Conservation (phyloP, 352 stramenopile genomes). For the Globisporangium ultimum region DNA sequence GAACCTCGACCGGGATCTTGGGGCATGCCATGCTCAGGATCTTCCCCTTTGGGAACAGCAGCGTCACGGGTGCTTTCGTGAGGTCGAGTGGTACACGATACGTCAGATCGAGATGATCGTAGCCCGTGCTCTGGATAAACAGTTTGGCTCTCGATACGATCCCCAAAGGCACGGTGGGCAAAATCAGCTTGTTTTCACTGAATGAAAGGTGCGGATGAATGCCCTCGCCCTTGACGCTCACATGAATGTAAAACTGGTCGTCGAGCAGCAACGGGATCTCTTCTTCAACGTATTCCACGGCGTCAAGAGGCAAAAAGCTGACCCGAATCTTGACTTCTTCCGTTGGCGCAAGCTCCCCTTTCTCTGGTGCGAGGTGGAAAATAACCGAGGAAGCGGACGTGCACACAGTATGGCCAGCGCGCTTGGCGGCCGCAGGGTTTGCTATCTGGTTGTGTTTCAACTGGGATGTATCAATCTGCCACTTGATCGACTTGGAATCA, state of each 20-base stretch:
- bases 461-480: constrained; percentile 72
- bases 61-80: constrained; percentile 68
- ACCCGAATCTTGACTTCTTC: constrained; percentile 80
- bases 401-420: constrained; percentile 24
- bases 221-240: constrained; percentile 76
- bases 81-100: constrained; percentile 78
- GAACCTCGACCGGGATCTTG: constrained; percentile 81
- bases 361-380: constrained; percentile 81
- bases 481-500: constrained; percentile 53
- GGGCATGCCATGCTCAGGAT: constrained; percentile 81
- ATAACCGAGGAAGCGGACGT: constrained; percentile 34
- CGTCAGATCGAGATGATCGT: constrained; percentile 88
- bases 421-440: constrained; percentile 22
- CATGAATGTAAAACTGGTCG: constrained; percentile 74
- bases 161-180: constrained; percentile 89
- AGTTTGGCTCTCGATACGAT: constrained; percentile 64
- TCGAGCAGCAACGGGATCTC: constrained; percentile 73
- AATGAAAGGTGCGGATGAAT: constrained; percentile 93
- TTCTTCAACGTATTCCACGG: constrained; percentile 72
- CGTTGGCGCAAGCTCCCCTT: constrained; percentile 69
- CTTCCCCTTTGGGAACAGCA: constrained; percentile 89
- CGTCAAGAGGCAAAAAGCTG: constrained; percentile 83
- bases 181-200: constrained; percentile 70
- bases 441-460: constrained; percentile 20
- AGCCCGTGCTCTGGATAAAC: constrained; percentile 85